phyloP scores from a whole-genome alignment of 2,329 filamentous ascomycete genomes.

The Paecilomyces fulvus region DNA sequence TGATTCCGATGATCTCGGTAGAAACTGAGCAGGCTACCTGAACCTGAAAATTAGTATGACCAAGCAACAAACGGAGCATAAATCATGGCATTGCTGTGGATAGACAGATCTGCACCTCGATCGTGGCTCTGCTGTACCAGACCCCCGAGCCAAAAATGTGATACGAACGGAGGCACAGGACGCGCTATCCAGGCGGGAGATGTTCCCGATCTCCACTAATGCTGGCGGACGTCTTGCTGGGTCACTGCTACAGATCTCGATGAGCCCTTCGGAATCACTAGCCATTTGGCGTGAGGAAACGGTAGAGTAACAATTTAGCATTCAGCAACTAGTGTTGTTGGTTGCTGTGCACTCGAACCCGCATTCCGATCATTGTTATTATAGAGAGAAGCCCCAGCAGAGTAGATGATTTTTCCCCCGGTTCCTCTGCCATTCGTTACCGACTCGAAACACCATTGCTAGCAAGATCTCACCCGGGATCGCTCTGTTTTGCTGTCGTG shows the following conservation, averaged over 20 bases:
- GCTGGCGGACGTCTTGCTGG: background rate
- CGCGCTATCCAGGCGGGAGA: background rate
- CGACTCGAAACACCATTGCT: background rate
- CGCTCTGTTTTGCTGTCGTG: background rate
- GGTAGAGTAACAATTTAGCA: background rate
- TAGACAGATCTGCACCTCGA: background rate
- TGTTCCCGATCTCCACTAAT: background rate
- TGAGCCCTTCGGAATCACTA: background rate
- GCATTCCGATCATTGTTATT: background rate
- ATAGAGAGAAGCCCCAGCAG: background rate
- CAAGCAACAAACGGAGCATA: background rate
- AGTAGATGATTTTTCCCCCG: background rate
- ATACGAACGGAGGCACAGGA: background rate
- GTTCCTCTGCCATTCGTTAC: background rate
- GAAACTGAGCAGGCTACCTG: background rate
- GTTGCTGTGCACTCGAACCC: background rate
- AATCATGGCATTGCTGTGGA: background rate
- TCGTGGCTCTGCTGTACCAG: background rate
- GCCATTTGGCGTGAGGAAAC: background rate
- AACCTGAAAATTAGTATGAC: background rate
- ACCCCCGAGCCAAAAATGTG: background rate
- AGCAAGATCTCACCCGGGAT: background rate
- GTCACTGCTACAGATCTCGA: background rate
- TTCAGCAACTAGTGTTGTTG: background rate
- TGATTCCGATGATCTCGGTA: background rate